Evolutionary conservation across 306 rosid genomes (phyloP).

Genomic region (Trifolium dubium): DNA sequence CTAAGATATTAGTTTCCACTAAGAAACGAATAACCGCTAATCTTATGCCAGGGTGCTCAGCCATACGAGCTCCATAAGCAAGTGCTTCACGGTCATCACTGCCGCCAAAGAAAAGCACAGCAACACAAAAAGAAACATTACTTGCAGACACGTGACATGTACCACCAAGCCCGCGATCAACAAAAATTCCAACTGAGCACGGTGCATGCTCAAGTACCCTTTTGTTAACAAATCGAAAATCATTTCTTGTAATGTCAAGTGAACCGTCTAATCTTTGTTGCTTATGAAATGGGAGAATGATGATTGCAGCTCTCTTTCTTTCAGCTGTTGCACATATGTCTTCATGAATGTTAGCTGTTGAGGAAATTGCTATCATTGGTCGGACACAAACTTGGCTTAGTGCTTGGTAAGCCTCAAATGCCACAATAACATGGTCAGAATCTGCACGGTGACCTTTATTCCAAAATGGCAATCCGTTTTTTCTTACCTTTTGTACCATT

Average conservation of each 20-base stretch:
- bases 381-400: constrained; percentile 70
- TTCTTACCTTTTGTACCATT: constrained; percentile 79
- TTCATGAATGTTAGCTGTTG: constrained; percentile 67
- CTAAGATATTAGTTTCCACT: constrained; percentile 39
- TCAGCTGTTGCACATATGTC: constrained; percentile 85
- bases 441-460: constrained; percentile 51
- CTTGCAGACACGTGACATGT: constrained; percentile 69
- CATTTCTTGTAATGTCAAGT: constrained; percentile 58
- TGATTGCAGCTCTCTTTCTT: constrained; percentile 61
- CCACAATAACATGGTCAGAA: constrained; percentile 58
- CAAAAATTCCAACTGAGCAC: constrained; percentile 79
- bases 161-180: constrained; percentile 92
- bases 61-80: constrained; percentile 73
- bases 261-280: constrained; percentile 77
- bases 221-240: constrained; percentile 62
- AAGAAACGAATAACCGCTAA: constrained; percentile 60
- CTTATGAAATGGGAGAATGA: constrained; percentile 84
- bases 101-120: constrained; percentile 85
- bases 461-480: constrained; percentile 85
- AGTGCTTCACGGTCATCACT: constrained; percentile 82
- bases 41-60: constrained; percentile 83
- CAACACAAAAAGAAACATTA: constrained; percentile 61
- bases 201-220: constrained; percentile 75
- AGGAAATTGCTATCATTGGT: constrained; percentile 83
- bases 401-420: constrained; percentile 72